Conservation (phyloP, 2,329 filamentous ascomycete species). For the Stagonosporopsis cucurbitacearum region DNA sequence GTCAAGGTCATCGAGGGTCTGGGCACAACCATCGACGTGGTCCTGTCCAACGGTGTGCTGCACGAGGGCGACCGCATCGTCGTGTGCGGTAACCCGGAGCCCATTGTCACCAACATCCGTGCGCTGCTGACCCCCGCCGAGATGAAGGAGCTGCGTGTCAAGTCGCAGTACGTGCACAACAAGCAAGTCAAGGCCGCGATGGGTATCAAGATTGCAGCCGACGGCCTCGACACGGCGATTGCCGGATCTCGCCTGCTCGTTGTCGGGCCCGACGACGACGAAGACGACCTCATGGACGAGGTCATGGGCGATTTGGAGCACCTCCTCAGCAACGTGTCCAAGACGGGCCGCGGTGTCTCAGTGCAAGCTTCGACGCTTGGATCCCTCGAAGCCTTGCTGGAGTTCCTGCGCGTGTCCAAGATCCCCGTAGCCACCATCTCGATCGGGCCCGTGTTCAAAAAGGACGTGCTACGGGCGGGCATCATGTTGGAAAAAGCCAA, state of each 20-base stretch:
- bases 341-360: constrained; percentile 89
- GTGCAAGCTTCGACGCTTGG: constrained; percentile 97
- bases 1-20: constrained; percentile 99
- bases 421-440: constrained; percentile 97
- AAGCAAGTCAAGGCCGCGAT: constrained; percentile 98
- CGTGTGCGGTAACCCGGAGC: constrained; percentile 93
- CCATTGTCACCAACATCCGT: constrained; percentile 93
- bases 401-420: constrained; percentile 95
- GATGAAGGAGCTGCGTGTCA: constrained; percentile 91
- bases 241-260: constrained; percentile 94
- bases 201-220: constrained; percentile 98
- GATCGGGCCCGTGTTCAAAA: constrained; percentile 97
- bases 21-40: constrained; percentile 97
- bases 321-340: constrained; percentile 89
- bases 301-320: constrained; percentile 94
- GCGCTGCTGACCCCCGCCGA: constrained; percentile 91
- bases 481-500: constrained; percentile 96
- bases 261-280: constrained; percentile 92
- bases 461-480: constrained; percentile 91
- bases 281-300: constrained; percentile 95
- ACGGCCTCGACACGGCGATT: constrained; percentile 93
- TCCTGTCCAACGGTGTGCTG: constrained; percentile 93
- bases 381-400: constrained; percentile 92
- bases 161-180: constrained; percentile 97
- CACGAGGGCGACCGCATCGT: constrained; percentile 94